Conservation (phyloP, 345 rosid genomes). For the Hypericum perforatum region DNA sequence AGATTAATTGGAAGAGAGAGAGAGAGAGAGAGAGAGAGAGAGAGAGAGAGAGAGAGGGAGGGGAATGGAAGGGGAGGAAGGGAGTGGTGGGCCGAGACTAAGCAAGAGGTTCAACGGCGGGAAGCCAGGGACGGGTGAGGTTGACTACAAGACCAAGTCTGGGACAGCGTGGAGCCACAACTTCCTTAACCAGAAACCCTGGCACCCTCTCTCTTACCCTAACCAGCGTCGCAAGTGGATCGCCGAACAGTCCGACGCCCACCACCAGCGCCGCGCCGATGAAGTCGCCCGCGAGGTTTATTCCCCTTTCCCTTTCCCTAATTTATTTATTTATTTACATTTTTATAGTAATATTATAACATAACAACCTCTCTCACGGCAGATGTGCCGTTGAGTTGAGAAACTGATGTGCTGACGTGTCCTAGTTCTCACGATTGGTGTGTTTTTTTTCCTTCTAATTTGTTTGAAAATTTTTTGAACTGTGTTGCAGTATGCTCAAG, state of each 20-base stretch:
- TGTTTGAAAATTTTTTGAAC: not conserved
- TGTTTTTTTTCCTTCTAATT: not conserved
- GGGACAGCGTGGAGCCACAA: constrained; percentile 99
- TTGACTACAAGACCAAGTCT: constrained; percentile 81
- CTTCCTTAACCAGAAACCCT: constrained; percentile 93
- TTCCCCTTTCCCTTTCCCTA: not conserved
- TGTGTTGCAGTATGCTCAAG: constrained; percentile 66
- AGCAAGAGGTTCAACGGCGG: constrained; percentile 65
- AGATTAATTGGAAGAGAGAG: no score
- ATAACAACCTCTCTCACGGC: no score
- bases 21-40: not conserved
- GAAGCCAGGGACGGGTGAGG: constrained; percentile 43
- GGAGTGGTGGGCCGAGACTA: constrained; percentile 61
- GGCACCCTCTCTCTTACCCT: constrained; percentile 99
- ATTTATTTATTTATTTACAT: not conserved
- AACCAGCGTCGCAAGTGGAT: constrained; percentile 99
- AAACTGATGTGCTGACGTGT: no score
- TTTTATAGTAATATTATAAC: no score
- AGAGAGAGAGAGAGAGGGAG: not conserved
- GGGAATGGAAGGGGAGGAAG: constrained; percentile 75
- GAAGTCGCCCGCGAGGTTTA: constrained; percentile 96
- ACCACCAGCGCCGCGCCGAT: constrained; percentile 56
- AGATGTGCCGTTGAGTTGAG: no score
- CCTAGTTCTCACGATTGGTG: not conserved
- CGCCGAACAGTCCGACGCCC: constrained; percentile 86